These are phyloP conservation scores for Lentinula edodes DNA, from an alignment of 768 basidiomycete species.

Conservation along the genomic window DNA sequence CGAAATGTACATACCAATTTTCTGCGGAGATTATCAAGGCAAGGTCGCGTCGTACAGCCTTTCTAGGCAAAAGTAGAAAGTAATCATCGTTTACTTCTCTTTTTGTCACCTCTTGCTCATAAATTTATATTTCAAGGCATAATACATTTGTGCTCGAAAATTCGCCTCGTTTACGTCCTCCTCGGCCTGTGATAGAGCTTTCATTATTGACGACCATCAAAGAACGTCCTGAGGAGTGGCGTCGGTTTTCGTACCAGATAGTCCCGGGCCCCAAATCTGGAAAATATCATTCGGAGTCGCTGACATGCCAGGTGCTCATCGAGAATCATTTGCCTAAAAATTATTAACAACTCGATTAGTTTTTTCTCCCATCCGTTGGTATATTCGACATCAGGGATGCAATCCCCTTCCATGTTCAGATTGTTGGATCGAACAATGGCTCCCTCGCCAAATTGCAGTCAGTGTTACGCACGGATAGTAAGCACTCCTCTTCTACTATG, in stretches of 20 bases:
- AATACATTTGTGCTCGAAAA: background rate
- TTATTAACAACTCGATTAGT: background rate
- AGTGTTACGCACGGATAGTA: background rate
- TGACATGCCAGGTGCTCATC: conserved; percentile 4
- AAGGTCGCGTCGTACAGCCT: conserved; percentile 1
- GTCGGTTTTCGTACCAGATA: background rate
- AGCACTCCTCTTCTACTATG: background rate
- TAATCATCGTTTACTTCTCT: background rate
- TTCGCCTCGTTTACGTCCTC: background rate
- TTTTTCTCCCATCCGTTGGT: conserved; percentile 4
- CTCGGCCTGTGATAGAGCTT: background rate
- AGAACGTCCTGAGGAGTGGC: conserved; percentile 4
- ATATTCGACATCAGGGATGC: background rate
- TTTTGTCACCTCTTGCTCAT: background rate
- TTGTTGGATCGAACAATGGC: background rate
- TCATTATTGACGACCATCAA: background rate
- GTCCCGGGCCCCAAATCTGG: background rate
- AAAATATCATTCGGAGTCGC: background rate
- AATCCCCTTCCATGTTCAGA: conserved; percentile 4
- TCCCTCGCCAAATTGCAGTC: background rate
- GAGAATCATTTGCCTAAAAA: background rate
- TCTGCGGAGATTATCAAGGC: background rate
- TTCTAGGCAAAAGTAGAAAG: background rate
- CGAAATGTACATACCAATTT: conserved; percentile 3
- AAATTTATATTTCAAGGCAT: no score